These are phyloP conservation scores for Phialophora expanda DNA, from an alignment of 2,329 filamentous ascomycete species.

Conservation along the genomic window DNA sequence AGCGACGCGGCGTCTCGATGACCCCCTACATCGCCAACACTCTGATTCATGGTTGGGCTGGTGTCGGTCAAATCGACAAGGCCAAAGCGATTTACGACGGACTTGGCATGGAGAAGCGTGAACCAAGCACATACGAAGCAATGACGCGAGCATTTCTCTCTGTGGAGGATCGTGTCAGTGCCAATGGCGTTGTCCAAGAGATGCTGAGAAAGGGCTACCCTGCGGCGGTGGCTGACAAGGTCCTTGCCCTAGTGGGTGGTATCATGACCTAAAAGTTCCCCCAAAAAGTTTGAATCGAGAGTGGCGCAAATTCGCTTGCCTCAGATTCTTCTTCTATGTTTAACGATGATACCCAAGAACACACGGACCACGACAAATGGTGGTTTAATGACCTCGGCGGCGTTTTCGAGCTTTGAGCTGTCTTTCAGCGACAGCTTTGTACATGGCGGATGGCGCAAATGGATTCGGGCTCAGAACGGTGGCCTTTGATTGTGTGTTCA, in stretches of 20 bases:
- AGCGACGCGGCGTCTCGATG: constrained; percentile 73
- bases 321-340: constrained; percentile 29
- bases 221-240: constrained; percentile 88
- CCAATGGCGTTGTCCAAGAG: constrained; percentile 81
- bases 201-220: constrained; percentile 92
- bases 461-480: neutral
- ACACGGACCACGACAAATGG: constrained; percentile 15
- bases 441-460: constrained; percentile 17
- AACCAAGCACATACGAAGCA: constrained; percentile 97
- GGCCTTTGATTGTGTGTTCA: constrained; percentile 1
- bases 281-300: constrained; percentile 23
- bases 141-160: constrained; percentile 95
- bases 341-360: constrained; percentile 34
- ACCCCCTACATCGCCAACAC: constrained; percentile 99
- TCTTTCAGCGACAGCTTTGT: constrained; percentile 22
- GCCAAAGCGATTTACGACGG: constrained; percentile 78
- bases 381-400: constrained; percentile 26
- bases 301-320: constrained; percentile 35
- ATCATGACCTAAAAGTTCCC: constrained; percentile 20
- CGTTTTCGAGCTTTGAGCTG: constrained; percentile 17
- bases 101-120: constrained; percentile 78
- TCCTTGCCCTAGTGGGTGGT: constrained; percentile 79
- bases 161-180: constrained; percentile 76
- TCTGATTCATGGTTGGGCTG: constrained; percentile 94
- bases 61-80: constrained; percentile 78